Evolutionary conservation across 2,329 filamentous ascomycete genomes (phyloP).

Genomic region (Gyromitra esculenta): DNA sequence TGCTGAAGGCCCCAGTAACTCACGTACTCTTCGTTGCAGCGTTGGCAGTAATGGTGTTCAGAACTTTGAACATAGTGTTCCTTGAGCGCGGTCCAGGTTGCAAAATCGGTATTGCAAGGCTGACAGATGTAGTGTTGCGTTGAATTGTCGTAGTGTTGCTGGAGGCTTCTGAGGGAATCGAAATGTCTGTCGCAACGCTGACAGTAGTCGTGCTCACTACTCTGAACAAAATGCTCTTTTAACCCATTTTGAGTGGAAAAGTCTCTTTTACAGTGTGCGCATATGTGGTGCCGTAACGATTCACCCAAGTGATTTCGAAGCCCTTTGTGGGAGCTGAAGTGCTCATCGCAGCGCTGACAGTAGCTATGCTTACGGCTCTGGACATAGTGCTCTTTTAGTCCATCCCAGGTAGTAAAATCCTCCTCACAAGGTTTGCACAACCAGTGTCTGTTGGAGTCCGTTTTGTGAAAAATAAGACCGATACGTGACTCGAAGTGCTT

Average conservation of each 20-base stretch:
- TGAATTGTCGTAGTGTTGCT: slow-evolving; percentile 38
- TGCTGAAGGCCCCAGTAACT: slow-evolving; percentile 5
- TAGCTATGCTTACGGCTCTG: slow-evolving; percentile 28
- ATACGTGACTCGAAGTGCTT: slow-evolving; percentile 33
- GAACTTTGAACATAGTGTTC: slow-evolving; percentile 40
- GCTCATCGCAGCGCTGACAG: slow-evolving; percentile 40
- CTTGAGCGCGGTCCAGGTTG: slow-evolving; percentile 26
- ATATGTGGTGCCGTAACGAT: slow-evolving; percentile 29
- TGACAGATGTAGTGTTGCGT: slow-evolving; percentile 29
- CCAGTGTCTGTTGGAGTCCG: slow-evolving; percentile 42
- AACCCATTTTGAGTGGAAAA: slow-evolving; percentile 32
- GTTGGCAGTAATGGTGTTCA: slow-evolving; percentile 39
- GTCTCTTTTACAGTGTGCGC: slow-evolving; percentile 32
- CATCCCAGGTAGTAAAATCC: slow-evolving; percentile 35
- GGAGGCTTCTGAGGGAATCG: slow-evolving; percentile 20
- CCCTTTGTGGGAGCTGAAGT: slow-evolving; percentile 26
- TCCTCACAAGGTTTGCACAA: slow-evolving; percentile 38
- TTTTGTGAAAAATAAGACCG: slow-evolving; percentile 38
- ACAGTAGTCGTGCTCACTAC: slow-evolving; percentile 36
- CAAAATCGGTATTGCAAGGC: slow-evolving; percentile 38
- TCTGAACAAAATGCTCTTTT: slow-evolving; percentile 45
- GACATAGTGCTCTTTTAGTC: slow-evolving; percentile 35
- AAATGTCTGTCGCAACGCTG: slow-evolving; percentile 43
- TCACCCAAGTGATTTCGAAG: slow-evolving; percentile 30
- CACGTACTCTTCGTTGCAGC: slow-evolving; percentile 37